Base-by-base conservation (phyloP, 306 rosid species). In the Aeschynomene evenia region DNA sequence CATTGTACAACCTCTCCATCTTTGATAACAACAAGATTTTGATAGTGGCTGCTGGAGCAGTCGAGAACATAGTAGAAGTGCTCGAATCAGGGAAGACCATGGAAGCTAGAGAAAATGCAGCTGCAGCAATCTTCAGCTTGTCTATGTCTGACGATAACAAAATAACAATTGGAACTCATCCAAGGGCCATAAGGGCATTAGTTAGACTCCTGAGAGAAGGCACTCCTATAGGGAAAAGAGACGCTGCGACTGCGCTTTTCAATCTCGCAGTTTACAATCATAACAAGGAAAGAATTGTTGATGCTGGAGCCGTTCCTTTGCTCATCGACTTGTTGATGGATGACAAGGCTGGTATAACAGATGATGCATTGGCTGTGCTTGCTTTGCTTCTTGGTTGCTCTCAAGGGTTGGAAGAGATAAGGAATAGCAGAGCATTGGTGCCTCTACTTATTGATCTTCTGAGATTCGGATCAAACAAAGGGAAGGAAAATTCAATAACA, bases 71-170 rank as follows among this genome's bases (percentile, higher is more conserved):
- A 79, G 68, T 85, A 29, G 68, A 71, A 28, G 87, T 86, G 5
- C 75, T 88, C 63, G 91, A 84, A 63, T 70, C 77, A 12, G 95
- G 91, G 37, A 80, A 68, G 70, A 84, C 88, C 3, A 84, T 78
- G 91, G 95, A 80, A 67, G 89, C 91, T 14, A 84, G 89, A 65
- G 89, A 84, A 76, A 88, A 86, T 74, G 91, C 91, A 10, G 95
- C 95, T 1, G 89, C 95, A 26, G 73, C 89, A 50, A 82, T 88
- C 26, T 86, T 75, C 68, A 88, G 91, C 85, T 74, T 88, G 74
- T 70, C 91, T 5, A 86, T 86, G 75, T 62, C 78, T 0, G 89
- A 88, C n/a, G 89, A 88, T 28, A 78, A 69, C 72, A 88, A 86
- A 64, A 78, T 82, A 55, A 74, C 76, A 0, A 84, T 88, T 14